Conservation (phyloP, 2,329 filamentous ascomycete genomes). For the Fonsecaea nubica region DNA sequence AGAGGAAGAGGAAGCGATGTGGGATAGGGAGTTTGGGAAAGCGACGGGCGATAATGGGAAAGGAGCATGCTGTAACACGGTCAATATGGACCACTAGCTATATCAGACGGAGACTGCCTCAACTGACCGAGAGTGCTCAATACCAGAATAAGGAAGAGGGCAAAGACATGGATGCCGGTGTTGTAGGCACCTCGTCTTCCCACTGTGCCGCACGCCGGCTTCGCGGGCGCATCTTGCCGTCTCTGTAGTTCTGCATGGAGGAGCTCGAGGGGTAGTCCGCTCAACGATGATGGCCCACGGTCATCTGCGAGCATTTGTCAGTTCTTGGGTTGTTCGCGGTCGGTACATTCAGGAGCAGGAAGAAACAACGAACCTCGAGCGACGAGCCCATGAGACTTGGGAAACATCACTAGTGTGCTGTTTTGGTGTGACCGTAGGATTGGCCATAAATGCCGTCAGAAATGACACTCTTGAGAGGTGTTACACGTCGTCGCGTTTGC, state of each 20-base stretch:
- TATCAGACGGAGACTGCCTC: not conserved
- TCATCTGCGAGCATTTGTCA: constrained; percentile 22
- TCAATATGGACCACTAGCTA: constrained; percentile 14
- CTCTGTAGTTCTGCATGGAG: constrained; percentile 59
- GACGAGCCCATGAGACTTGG: constrained; percentile 13
- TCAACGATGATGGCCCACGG: constrained; percentile 21
- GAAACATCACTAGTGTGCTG: constrained; percentile 22
- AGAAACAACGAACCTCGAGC: constrained; percentile 17
- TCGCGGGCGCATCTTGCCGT: constrained; percentile 51
- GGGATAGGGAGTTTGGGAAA: constrained; percentile 65
- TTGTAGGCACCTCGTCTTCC: constrained; percentile 59
- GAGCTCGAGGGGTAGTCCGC: constrained; percentile 41
- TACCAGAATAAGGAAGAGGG: constrained; percentile 68
- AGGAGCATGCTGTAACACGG: constrained; percentile 63
- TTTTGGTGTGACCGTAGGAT: not conserved
- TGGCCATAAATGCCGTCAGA: constrained; percentile 12
- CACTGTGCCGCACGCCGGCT: constrained; percentile 60
- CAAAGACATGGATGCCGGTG: constrained; percentile 70
- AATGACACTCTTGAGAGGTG: constrained; percentile 3
- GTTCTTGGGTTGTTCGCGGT: not conserved
- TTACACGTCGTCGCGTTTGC: not conserved
- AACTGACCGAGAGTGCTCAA: constrained; percentile 64
- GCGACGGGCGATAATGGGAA: constrained; percentile 69
- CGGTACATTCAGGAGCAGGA: not conserved
- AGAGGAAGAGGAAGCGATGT: constrained; percentile 67